These are phyloP conservation scores for Bremia lactucae DNA, from an alignment of 352 stramenopile genomes.

Conservation along the genomic window DNA sequence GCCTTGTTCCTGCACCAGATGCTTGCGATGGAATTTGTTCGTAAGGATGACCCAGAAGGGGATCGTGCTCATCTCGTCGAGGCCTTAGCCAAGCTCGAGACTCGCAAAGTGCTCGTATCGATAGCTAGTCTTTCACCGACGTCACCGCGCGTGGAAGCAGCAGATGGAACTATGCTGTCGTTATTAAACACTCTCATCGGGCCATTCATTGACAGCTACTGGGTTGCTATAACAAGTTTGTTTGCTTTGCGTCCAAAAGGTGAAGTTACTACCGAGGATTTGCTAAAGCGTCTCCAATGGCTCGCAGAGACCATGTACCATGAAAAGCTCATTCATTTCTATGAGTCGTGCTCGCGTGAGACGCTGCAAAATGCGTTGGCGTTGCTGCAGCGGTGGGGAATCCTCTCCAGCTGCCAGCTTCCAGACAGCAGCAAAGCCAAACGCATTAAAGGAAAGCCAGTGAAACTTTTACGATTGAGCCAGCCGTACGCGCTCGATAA, in stretches of 20 bases:
- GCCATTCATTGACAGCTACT: conserved; percentile 85
- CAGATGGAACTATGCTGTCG: conserved; percentile 33
- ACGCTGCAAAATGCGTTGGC: conserved; percentile 71
- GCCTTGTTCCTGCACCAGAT: conserved; percentile 69
- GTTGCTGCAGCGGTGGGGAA: conserved; percentile 52
- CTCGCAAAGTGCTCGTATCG: conserved; percentile 27
- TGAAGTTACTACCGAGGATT: conserved; percentile 41
- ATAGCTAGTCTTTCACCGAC: conserved; percentile 8
- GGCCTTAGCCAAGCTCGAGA: conserved; percentile 29
- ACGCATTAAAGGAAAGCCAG: conserved; percentile 6
- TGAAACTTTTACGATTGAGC: conserved; percentile 25
- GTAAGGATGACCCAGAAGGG: conserved; percentile 39
- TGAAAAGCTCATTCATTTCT: conserved; percentile 76
- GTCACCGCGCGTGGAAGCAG: conserved; percentile 8
- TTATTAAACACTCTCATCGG: conserved; percentile 69
- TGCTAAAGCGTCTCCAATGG: conserved; percentile 78
- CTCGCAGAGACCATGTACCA: conserved; percentile 83
- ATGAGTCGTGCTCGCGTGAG: conserved; percentile 78
- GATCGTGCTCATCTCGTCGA: conserved; percentile 33
- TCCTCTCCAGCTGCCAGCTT: conserved; percentile 30
- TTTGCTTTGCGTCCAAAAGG: conserved; percentile 45
- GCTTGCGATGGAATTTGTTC: conserved; percentile 72
- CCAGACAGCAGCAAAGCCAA: conserved; percentile 4
- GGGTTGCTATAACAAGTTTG: conserved; percentile 66
- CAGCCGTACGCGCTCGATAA: conserved; percentile 38